phyloP scores from a whole-genome alignment of 768 basidiomycete genomes.

The Amanita muscaria region DNA sequence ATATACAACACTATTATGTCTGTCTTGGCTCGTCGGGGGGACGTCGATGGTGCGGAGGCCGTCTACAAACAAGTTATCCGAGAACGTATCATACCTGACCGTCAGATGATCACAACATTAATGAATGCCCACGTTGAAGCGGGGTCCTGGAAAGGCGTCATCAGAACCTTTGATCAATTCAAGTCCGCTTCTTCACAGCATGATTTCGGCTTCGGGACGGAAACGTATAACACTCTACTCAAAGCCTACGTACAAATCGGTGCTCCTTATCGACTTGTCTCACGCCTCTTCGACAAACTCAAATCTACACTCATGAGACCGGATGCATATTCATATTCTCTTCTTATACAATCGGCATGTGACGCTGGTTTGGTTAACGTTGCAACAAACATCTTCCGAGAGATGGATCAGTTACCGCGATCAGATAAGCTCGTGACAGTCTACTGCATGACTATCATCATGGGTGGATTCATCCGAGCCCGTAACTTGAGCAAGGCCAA shows the following conservation, averaged over 20 bases:
- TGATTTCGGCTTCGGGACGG: slow-evolving; percentile 36
- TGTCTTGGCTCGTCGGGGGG: slow-evolving; percentile 53
- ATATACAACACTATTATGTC: slow-evolving; percentile 62
- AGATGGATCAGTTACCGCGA: slow-evolving; percentile 49
- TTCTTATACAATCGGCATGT: slow-evolving; percentile 75
- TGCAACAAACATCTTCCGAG: slow-evolving; percentile 56
- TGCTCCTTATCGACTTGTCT: slow-evolving; percentile 61
- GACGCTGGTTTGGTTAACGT: slow-evolving; percentile 56
- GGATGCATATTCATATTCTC: slow-evolving; percentile 55
- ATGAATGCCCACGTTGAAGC: slow-evolving; percentile 81
- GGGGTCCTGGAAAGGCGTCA: slow-evolving; percentile 70
- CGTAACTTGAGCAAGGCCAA: slow-evolving; percentile 48
- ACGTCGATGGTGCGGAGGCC: slow-evolving; percentile 56
- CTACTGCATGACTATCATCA: slow-evolving; percentile 65
- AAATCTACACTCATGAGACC: slow-evolving; percentile 40
- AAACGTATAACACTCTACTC: slow-evolving; percentile 69
- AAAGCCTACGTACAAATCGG: slow-evolving; percentile 80
- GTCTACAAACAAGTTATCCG: slow-evolving; percentile 55
- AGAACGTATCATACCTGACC: slow-evolving; percentile 56
- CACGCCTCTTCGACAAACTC: slow-evolving; percentile 51
- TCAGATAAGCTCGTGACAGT: slow-evolving; percentile 36
- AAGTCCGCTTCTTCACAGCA: slow-evolving; percentile 22
- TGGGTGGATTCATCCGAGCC: slow-evolving; percentile 58
- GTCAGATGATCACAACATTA: slow-evolving; percentile 55
- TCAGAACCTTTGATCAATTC: slow-evolving; percentile 61